Conservation (phyloP, 1,284 basidiomycete species). For the Ganoderma resinaceum region DNA sequence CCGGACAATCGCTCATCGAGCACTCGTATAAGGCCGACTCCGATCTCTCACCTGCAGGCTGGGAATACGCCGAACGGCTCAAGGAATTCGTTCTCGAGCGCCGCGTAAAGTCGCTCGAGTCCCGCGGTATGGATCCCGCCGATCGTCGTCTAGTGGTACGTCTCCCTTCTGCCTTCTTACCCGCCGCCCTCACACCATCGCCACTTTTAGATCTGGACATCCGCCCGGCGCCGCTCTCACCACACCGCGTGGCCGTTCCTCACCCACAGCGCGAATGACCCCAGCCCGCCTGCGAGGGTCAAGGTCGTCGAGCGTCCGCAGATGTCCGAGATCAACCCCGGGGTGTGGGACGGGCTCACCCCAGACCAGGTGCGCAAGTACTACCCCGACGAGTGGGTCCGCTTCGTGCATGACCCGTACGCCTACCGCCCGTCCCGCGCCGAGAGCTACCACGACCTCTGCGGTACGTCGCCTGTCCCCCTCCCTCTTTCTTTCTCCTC, state of each 20-base stretch:
- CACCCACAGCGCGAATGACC: slow-evolving; percentile 40
- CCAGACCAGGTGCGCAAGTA: slow-evolving; percentile 89
- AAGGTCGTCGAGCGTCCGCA: slow-evolving; percentile 95
- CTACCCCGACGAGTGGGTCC: slow-evolving; percentile 94
- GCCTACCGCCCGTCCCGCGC: slow-evolving; percentile 91
- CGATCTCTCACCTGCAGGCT: slow-evolving; percentile 92
- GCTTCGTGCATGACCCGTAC: slow-evolving; percentile 93
- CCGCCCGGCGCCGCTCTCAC: slow-evolving; percentile 89
- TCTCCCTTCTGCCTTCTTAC: slow-evolving; percentile 14
- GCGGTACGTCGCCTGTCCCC: slow-evolving; percentile 53
- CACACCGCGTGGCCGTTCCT: slow-evolving; percentile 98
- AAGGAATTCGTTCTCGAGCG: slow-evolving; percentile 87
- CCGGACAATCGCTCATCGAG: slow-evolving; percentile 95
- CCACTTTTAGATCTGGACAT: slow-evolving; percentile 89
- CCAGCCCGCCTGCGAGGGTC: slow-evolving; percentile 50
- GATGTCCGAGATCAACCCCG: slow-evolving; percentile 98
- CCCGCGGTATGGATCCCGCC: slow-evolving; percentile 67
- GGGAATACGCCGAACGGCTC: slow-evolving; percentile 91
- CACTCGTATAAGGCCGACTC: slow-evolving; percentile 99
- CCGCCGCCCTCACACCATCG: neutral
- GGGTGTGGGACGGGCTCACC: slow-evolving; percentile 94
- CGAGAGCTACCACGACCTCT: slow-evolving; percentile 92
- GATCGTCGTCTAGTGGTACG: slow-evolving; percentile 80
- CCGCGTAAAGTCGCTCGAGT: slow-evolving; percentile 72
- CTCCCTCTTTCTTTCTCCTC: neutral